Percentiles rank a stretch among this genome's conserved stretches.
phyloP scores from a whole-genome alignment of 768 basidiomycete species.

The Cystobasidium ongulense region DNA sequence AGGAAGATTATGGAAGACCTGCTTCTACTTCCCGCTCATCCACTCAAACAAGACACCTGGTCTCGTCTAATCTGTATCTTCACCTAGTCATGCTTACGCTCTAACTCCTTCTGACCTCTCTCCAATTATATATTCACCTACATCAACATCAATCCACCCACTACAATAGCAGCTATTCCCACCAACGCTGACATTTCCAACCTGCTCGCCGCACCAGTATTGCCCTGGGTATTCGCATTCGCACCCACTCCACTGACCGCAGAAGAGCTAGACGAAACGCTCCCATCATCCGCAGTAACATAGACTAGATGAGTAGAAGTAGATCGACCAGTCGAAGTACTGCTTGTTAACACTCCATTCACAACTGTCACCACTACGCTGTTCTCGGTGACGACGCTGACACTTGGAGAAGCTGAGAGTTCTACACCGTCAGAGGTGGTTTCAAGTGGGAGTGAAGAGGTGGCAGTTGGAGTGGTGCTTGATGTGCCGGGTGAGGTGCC shows the following conservation, averaged over 20 bases:
- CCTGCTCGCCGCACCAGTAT: constrained; percentile 13
- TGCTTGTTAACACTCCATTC: constrained; percentile 1
- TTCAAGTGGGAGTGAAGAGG: neutral
- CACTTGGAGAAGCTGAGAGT: neutral
- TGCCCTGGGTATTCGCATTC: neutral
- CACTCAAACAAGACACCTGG: no score
- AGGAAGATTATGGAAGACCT: no score
- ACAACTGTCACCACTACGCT: constrained; percentile 21
- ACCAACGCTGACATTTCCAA: constrained; percentile 2
- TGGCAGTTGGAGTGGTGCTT: neutral
- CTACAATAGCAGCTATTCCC: constrained; percentile 6
- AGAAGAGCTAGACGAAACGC: neutral
- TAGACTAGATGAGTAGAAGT: constrained; percentile 20
- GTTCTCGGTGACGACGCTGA: constrained; percentile 10
- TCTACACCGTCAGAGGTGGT: constrained; percentile 21
- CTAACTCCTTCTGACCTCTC: neutral
- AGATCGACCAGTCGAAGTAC: constrained; percentile 15
- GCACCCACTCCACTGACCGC: neutral
- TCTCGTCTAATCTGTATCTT: no score
- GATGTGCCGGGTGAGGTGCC: neutral
- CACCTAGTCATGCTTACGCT: neutral
- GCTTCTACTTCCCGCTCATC: no score
- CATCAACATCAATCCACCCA: neutral
- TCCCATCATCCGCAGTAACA: constrained; percentile 9
- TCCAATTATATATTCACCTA: neutral